phyloP scores from a whole-genome alignment of 139 green algal genomes.

The Coelastrella sp. region DNA sequence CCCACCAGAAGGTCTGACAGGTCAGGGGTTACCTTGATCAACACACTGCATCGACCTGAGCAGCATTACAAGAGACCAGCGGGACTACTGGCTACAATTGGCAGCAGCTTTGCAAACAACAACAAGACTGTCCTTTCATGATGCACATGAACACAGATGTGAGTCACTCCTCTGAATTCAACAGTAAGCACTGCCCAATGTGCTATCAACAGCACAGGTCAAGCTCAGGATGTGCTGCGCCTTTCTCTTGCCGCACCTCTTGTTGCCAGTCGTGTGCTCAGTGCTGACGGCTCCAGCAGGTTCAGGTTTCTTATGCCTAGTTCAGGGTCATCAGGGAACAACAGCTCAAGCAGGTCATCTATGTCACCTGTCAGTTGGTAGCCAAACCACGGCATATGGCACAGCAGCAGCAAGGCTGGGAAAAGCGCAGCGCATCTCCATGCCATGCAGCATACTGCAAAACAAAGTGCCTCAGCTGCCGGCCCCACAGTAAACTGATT shows the following conservation, averaged over 20 bases:
- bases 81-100: too few relatives aligned
- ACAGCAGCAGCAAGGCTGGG: neutral
- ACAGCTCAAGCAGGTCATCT: conserved; percentile 56
- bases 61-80: neutral
- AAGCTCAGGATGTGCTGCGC: neutral
- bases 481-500: too few relatives aligned
- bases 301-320: conserved; percentile 16
- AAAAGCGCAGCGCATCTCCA: neutral
- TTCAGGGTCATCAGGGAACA: conserved; percentile 47
- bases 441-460: neutral
- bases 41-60: conserved; percentile 56
- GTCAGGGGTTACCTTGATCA: conserved; percentile 71
- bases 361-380: conserved; percentile 51
- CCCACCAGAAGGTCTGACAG: conserved; percentile 68
- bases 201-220: too few relatives aligned
- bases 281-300: conserved; percentile 18
- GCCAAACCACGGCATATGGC: neutral
- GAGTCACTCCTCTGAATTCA: too few relatives aligned
- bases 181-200: too few relatives aligned
- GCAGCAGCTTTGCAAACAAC: too few relatives aligned
- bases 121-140: too few relatives aligned
- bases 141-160: neutral
- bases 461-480: neutral
- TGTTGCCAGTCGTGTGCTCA: conserved; percentile 49
- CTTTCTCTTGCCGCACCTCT: neutral